Percentiles rank a stretch among this genome's conserved stretches.
Conservation (phyloP, 257 asterid genomes). For the Solanum stenotomum region DNA sequence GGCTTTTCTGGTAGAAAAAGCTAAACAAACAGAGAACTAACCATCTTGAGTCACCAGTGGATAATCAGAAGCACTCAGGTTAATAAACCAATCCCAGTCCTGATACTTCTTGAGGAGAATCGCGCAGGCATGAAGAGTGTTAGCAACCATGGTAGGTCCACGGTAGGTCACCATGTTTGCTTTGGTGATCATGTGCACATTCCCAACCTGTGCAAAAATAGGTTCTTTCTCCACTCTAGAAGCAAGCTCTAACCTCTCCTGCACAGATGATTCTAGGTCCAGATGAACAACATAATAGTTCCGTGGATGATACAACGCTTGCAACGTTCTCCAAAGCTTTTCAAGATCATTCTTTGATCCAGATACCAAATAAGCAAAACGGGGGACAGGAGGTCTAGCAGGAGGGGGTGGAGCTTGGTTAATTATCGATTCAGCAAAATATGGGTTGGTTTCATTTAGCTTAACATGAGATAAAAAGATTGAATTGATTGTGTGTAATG, state of each 20-base stretch:
- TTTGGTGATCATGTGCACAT: conserved; percentile 59
- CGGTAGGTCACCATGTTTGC: conserved; percentile 90
- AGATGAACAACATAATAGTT: conserved; percentile 85
- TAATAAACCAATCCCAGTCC: conserved; percentile 99
- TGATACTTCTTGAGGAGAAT: conserved; percentile 60
- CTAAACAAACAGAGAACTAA: conserved; percentile 10
- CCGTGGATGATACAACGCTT: conserved; percentile 72
- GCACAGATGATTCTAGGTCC: conserved; percentile 72
- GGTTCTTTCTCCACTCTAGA: conserved; percentile 48
- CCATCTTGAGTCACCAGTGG: conserved; percentile 99
- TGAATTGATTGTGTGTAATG: conserved; percentile 48
- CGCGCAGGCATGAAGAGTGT: conserved; percentile 94
- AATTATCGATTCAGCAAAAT: conserved; percentile 35
- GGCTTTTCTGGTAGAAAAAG: background rate
- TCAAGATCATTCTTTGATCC: conserved; percentile 87
- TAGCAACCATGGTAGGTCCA: conserved; percentile 96
- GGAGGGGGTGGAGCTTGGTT: conserved; percentile 40
- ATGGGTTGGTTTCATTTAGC: conserved; percentile 21
- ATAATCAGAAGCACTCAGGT: conserved; percentile 98
- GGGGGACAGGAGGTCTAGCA: conserved; percentile 48
- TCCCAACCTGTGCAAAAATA: conserved; percentile 46
- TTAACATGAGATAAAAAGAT: conserved; percentile 34
- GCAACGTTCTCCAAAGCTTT: conserved; percentile 84
- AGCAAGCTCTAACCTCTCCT: conserved; percentile 65
- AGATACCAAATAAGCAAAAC: conserved; percentile 76